A percentile compares a stretch with the other conserved stretches of the same genome.
These are phyloP conservation scores for Podospora conica DNA, from an alignment of 495 filamentous ascomycete genomes.

Conservation along the genomic window DNA sequence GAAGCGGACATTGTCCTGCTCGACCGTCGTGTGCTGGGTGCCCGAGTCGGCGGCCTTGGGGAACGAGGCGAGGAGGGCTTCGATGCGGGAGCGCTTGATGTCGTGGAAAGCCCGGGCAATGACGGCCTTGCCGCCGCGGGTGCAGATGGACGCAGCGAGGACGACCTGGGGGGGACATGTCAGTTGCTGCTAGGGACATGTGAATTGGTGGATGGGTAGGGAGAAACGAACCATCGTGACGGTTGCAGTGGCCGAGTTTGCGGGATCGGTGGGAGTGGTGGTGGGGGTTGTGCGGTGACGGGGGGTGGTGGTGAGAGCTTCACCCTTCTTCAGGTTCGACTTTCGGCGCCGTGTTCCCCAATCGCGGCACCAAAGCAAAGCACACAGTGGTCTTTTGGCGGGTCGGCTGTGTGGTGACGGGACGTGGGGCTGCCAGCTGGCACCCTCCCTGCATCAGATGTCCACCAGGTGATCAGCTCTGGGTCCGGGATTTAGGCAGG, in stretches of 20 bases:
- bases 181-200: slow-evolving; percentile 3
- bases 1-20: slow-evolving; percentile 98
- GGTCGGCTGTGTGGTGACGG: neutral
- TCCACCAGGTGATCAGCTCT: neutral
- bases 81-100: slow-evolving; percentile 90
- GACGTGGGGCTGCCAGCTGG: neutral
- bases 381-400: slow-evolving; percentile 22
- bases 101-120: slow-evolving; percentile 94
- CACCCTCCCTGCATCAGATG: neutral
- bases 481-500: neutral
- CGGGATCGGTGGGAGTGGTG: neutral
- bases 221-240: slow-evolving; percentile 22
- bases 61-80: slow-evolving; percentile 92
- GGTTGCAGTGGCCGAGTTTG: neutral
- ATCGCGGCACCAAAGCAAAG: neutral
- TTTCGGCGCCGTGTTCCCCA: neutral
- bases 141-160: slow-evolving; percentile 97
- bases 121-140: slow-evolving; percentile 93
- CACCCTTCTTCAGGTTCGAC: no score
- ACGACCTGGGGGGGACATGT: slow-evolving; percentile 56
- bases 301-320: slow-evolving; percentile 14
- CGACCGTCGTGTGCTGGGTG: slow-evolving; percentile 94
- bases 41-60: slow-evolving; percentile 92
- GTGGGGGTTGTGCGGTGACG: neutral
- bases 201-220: neutral